Percentiles rank a stretch among this genome's conserved stretches.
Conservation (phyloP, 1,139 yeast genomes). For the Diutina neorugosa region DNA sequence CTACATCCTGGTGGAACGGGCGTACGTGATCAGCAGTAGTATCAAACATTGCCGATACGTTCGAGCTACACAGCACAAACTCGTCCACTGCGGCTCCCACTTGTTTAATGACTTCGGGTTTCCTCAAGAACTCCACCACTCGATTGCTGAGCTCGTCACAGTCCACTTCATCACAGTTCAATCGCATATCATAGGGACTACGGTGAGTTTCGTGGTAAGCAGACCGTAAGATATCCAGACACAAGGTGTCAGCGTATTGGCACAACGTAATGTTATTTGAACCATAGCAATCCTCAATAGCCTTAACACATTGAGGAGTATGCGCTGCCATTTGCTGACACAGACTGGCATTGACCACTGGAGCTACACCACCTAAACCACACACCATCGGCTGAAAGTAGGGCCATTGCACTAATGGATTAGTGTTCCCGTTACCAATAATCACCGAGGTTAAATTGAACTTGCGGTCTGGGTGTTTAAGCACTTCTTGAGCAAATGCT, state of each 20-base stretch:
- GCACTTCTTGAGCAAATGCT: conserved; percentile 78
- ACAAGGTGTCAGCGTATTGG: conserved; percentile 89
- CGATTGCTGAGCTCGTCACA: conserved; percentile 33
- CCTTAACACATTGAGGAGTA: conserved; percentile 69
- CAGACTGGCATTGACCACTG: conserved; percentile 68
- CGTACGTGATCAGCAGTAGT: conserved; percentile 91
- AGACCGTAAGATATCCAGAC: conserved; percentile 76
- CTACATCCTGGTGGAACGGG: conserved; percentile 62
- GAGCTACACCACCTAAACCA: conserved; percentile 80
- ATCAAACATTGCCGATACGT: conserved; percentile 68
- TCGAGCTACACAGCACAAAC: conserved; percentile 78
- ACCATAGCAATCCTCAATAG: conserved; percentile 77
- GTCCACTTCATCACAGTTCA: conserved; percentile 68
- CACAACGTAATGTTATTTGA: conserved; percentile 76
- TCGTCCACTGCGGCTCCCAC: conserved; percentile 85
- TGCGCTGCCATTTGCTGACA: conserved; percentile 66
- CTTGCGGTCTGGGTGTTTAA: conserved; percentile 66
- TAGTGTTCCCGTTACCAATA: conserved; percentile 95
- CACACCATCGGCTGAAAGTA: conserved; percentile 97
- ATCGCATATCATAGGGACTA: conserved; percentile 88
- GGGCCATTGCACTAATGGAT: conserved; percentile 78
- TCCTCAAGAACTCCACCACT: conserved; percentile 42
- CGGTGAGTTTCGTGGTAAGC: conserved; percentile 87
- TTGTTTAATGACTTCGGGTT: conserved; percentile 57
- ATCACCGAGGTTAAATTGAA: conserved; percentile 79